phyloP scores from a whole-genome alignment of 305 asterid species.

The Solanum aculeatissimum region DNA sequence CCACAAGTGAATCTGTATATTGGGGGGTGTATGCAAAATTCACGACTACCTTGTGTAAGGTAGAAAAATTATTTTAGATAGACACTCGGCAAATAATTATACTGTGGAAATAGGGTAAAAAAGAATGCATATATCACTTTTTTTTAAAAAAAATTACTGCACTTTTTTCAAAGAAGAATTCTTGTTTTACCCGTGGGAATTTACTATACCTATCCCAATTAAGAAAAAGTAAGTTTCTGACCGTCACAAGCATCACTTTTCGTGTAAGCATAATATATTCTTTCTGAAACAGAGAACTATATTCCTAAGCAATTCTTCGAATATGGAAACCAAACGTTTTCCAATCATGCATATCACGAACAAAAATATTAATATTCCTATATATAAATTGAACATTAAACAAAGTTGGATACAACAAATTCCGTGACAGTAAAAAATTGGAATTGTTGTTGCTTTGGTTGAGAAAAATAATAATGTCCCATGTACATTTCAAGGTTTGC shows the following conservation, averaged over 20 bases:
- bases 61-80: no score
- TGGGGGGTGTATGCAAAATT: neutral
- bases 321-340: neutral
- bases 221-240: neutral
- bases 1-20: no score
- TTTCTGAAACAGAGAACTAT: neutral
- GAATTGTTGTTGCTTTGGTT: neutral
- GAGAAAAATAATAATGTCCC: neutral
- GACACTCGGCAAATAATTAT: neutral
- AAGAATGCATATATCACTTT: neutral
- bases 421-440: neutral
- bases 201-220: neutral
- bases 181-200: neutral
- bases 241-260: neutral
- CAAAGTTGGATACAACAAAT: neutral
- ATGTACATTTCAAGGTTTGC: slow-evolving; percentile 2
- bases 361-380: neutral
- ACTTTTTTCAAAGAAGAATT: neutral
- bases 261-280: neutral
- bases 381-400: neutral
- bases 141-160: no score
- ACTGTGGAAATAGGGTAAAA: neutral
- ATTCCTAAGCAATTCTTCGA: neutral
- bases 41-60: neutral
- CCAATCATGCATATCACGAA: neutral